Base-by-base conservation (phyloP, 345 rosid genomes). In the Dimocarpus longan region DNA sequence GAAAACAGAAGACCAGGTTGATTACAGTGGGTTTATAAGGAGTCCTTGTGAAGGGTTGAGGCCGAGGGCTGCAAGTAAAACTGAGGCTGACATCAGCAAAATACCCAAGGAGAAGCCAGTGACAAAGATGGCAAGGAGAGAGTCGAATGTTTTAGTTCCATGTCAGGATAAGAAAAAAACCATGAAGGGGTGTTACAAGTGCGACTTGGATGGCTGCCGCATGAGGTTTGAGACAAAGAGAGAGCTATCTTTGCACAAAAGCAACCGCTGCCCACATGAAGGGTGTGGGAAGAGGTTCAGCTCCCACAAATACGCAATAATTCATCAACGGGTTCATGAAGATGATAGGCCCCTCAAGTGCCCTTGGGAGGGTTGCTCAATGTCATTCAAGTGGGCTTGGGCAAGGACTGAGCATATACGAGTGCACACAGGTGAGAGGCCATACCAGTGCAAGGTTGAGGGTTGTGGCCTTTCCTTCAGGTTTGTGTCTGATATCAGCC, bases 41-140 rank as follows among this genome's bases (percentile, higher is more conserved):
- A 84, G 99, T 81, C 99, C 99, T 65, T 97, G 99, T 82, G 98
- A 97, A 94, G 95, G 99, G 60, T 85, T 97, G 89, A 96, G 99
- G 83, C 86, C 98, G 28, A 90, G 97, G 86, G 85, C 85, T 8
- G 66, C 77, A 22, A 56, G 54, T 39, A 84, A 75, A 67, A 82
- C 76, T 62, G 82, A 69, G 68, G 48, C 28, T 64, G 80, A 82
- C 54, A 32, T 78, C 66, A 62, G 63, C 62, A 80, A 74, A 75
- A 48, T 81, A 7, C 68, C 79, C 15, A 82, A 76, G 80, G 90
- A 84, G 78, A 84, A 76, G 71, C 76, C 77, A 6, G 81, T 52
- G 10, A 83, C 76, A 21, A 90, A 85, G 87, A 88, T 63, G 79
- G 76, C 71, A 5, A 89, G 75, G 78, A 84, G 85, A 84, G 80